Conservation (phyloP, 1,284 basidiomycete species). For the Cutaneotrichosporon daszewskae region DNA sequence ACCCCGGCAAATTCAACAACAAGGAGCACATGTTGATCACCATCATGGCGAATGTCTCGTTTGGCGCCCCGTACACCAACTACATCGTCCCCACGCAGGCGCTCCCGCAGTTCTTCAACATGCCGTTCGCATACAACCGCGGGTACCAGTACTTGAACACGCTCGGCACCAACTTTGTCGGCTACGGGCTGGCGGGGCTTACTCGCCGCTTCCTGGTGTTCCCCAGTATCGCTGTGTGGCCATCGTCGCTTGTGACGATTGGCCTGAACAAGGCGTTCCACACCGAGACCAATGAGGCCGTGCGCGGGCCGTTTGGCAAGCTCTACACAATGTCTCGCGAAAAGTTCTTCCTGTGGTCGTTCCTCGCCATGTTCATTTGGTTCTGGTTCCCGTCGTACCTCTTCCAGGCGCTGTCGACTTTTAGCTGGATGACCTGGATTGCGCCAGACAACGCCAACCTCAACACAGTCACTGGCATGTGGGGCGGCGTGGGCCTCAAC, state of each 20-base stretch:
- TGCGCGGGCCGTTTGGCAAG: slow-evolving; percentile 25
- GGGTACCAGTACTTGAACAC: slow-evolving; percentile 43
- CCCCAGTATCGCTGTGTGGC: slow-evolving; percentile 48
- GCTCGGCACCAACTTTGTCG: slow-evolving; percentile 50
- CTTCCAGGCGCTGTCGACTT: slow-evolving; percentile 51
- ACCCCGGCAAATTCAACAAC: slow-evolving; percentile 52
- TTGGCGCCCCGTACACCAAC: slow-evolving; percentile 34
- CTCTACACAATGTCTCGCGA: slow-evolving; percentile 32
- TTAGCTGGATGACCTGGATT: slow-evolving; percentile 61
- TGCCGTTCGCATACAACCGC: slow-evolving; percentile 38
- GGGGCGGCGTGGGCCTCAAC: slow-evolving; percentile 30
- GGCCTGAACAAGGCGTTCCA: slow-evolving; percentile 45
- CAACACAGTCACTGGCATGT: slow-evolving; percentile 11
- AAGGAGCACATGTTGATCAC: slow-evolving; percentile 23
- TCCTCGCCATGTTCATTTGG: slow-evolving; percentile 32
- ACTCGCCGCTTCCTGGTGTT: slow-evolving; percentile 48
- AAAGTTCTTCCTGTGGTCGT: slow-evolving; percentile 33
- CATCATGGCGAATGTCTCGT: slow-evolving; percentile 40
- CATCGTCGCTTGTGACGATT: slow-evolving; percentile 43
- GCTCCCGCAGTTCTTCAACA: slow-evolving; percentile 34
- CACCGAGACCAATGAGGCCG: slow-evolving; percentile 25
- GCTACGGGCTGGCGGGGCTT: slow-evolving; percentile 50
- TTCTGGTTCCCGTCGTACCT: slow-evolving; percentile 49
- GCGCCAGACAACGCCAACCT: slow-evolving; percentile 43
- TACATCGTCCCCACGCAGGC: slow-evolving; percentile 36